Base-by-base conservation (phyloP, 1,284 basidiomycete genomes). In the Kalmanozyma brasiliensis region DNA sequence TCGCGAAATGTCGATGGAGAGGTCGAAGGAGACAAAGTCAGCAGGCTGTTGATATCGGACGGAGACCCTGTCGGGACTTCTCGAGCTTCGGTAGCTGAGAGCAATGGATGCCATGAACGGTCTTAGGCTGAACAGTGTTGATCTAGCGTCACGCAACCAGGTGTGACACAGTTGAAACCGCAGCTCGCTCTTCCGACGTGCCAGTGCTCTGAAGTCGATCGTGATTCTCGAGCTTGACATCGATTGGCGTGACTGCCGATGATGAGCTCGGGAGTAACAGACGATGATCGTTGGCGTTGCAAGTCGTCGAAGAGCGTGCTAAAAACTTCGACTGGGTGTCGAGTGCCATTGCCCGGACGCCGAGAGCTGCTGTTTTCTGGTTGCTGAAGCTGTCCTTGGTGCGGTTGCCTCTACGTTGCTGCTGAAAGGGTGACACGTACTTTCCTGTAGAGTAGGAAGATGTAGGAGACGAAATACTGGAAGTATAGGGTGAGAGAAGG, bases 401-500 rank as follows among this genome's bases (percentile, higher is more conserved):
- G 30, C 13, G 19, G 36, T 40, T 17, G 46, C 24, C 48, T 26
- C 47, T 49, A 22, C 33, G 38, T 24, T 29, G 11, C 30, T 22
- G 52, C 9, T 30, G 35, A 7, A 10, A 36, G 11, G 13, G 26
- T 47, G 62, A 59, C 37, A 65, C 62, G 62, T 65, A 65, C 62
- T 65, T 58, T 65, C 62, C 56, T 55, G 53, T n/a, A 40, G 36
- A 65, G 62, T 51, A 53, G 58, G 32, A 40, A 53, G 56, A 42
- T 53, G 53, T 43, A 48, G 62, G 40, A 58, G 58, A 55, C 62
- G 46, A 47, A 52, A 65, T 51, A 59, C 62, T 47, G 52, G 43
- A 55, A 38, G 36, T 36, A 40, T 42, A 56, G 37, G 56, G 44
- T 59, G 44, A 53, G 43, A 52, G 49, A 46, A 34, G 43, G 36